These are phyloP conservation scores for Penicillium crustosum DNA, from an alignment of 2,329 filamentous ascomycete species.

Conservation along the genomic window DNA sequence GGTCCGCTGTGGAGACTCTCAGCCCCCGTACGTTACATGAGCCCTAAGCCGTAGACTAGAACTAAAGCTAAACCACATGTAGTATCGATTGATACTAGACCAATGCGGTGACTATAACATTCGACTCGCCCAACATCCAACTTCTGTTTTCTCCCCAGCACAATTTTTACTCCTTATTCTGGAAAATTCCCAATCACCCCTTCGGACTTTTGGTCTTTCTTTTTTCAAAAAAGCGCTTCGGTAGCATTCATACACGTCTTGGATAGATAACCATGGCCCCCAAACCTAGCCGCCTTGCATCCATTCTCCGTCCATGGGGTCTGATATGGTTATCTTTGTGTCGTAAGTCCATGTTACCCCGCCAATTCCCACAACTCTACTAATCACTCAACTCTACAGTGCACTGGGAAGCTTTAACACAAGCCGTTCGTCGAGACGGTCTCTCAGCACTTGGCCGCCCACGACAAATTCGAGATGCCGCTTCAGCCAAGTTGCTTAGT, in stretches of 20 bases:
- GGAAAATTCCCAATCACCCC: not conserved
- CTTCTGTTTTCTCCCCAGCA: not conserved
- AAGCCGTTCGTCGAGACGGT: conserved; percentile 20
- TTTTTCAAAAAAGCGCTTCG: not conserved
- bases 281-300: conserved; percentile 11
- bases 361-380: not conserved
- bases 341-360: conserved; percentile 1
- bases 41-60: not conserved
- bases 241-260: not conserved
- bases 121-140: not conserved
- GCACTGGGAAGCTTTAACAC: conserved; percentile 19
- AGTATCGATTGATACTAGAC: not conserved
- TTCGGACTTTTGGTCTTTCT: not conserved
- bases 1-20: not conserved
- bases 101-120: not conserved
- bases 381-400: conserved; percentile 11
- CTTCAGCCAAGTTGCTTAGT: conserved; percentile 20
- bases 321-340: conserved; percentile 21
- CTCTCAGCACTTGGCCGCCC: conserved; percentile 12
- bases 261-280: not conserved
- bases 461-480: conserved; percentile 19
- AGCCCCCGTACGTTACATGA: not conserved
- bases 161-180: not conserved
- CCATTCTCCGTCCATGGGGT: conserved; percentile 15
- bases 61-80: not conserved